Evolutionary conservation across 176 grass and related monocot species (phyloP), one percentile per base, ranked within the genome.

Genomic region (Dactylis glomerata): DNA sequence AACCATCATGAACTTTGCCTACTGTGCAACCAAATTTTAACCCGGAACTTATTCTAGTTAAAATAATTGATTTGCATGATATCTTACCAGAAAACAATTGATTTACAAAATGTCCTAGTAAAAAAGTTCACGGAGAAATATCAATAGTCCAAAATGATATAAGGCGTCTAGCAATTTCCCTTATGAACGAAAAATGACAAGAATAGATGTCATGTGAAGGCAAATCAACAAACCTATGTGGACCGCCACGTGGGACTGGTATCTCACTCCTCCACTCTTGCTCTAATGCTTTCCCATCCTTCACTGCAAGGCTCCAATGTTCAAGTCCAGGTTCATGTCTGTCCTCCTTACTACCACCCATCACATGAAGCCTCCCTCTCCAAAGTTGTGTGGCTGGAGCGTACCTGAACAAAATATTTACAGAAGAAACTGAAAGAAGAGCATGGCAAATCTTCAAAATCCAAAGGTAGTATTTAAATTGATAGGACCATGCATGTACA

Each of bases 291-390:
- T 96, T 94, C 26, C 93, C 97, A 83, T 99, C 84, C 79, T 96
- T 99, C 33, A 99, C 93, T 3, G 88, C 86, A 2, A 99, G 86
- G 75, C 93, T 96, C 93, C 97, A 99, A 85, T 99, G 97, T 57
- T 99, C 93, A 75, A 96, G 66, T 59, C 83, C 97, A 90, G 88
- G 87, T 81, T 88, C 91, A 89, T 99, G 93, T 56, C 93, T 89
- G 69, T 99, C 97, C 90, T 91, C 97, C 90, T 99, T 96, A 90
- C 97, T 99, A 16, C 97, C 97, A 77, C 97, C 97, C 97, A 96
- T 99, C 16, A 99, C 97, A 86, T 99, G 97, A 69, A 99, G 82
- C 85, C 93, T 90, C 34, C 92, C 92, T 78, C 92, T 94, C 97
- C 93, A 99, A 81, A 99, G 91, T 83, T 99, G 97, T 62, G 93